Evolutionary conservation across 306 rosid species (phyloP).

Genomic region (barrel medic (Medicago truncatula)): MtrunA17r5.0-ANR NC_053047.1:3090001-3090500

Average conservation of each 20-base stretch:
- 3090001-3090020: background rate
- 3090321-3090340: slow-evolving; percentile 78
- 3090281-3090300: slow-evolving; percentile 6
- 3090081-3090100: too few species aligned
- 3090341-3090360: slow-evolving; percentile 67
- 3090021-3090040: too few species aligned
- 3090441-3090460: slow-evolving; percentile 67
- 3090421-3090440: slow-evolving; percentile 67
- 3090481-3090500: slow-evolving; percentile 62
- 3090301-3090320: slow-evolving; percentile 58
- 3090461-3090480: slow-evolving; percentile 68
- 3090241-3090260: slow-evolving; percentile 10
- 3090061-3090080: background rate
- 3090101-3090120: too few species aligned
- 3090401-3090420: slow-evolving; percentile 48
- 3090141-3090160: background rate
- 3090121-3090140: background rate
- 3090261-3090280: background rate
- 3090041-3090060: background rate
- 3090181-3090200: background rate
- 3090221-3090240: background rate
- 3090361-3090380: slow-evolving; percentile 63
- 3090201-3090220: slow-evolving; percentile 1
- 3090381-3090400: slow-evolving; percentile 45
- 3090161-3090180: background rate